Base-by-base conservation (phyloP, 768 basidiomycete genomes). In the Suillus spraguei region DNA sequence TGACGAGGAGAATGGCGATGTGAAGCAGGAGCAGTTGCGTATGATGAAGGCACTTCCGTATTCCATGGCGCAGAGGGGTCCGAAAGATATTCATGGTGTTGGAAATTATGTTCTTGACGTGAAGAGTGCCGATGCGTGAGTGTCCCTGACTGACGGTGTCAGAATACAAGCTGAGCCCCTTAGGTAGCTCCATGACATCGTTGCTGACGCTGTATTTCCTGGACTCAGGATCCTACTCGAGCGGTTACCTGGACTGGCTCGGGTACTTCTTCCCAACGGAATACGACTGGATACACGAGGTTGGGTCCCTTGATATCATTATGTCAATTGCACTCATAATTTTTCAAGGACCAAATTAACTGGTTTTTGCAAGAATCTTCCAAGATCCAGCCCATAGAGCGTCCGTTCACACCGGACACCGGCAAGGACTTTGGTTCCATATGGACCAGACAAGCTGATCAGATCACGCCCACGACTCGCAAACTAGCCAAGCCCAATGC, bases 91-190 rank as follows among this genome's bases (percentile, higher is more conserved):
- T 0, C 92, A 93, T 68, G 97, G 97, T 0, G 89, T 90, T 3
- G 95, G 96, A 8, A 99, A 99, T 72, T 98, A 97, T 71, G 80
- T 95, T 24, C 77, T 96, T 65, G 92, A 94, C 74, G 88, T 97
- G 13, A 81, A 74, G 72, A 96, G 95, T 64, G 85, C 89, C 14
- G 95, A 97, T 78, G 75, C 90, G 90, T 95, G 66, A 79, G 91
- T 85, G 4, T 8, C n/a, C 10, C 4, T 0, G 3, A 3, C 14
- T n/a, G 5, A 35, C 42, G 10, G 24, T 33, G 56, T 16, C 58
- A 59, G 62, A 9, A 2, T 62, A 46, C 60, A 65, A 65, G 59
- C 68, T 50, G 14, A n/a, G 8, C 20, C 13, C 22, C 16, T 39
- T 49, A 46, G n/a, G 46, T 54, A 94, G 93, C 49, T 95, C 94